Evolutionary conservation across 306 rosid genomes (phyloP).

Genomic region (Rubus idaeus): DNA sequence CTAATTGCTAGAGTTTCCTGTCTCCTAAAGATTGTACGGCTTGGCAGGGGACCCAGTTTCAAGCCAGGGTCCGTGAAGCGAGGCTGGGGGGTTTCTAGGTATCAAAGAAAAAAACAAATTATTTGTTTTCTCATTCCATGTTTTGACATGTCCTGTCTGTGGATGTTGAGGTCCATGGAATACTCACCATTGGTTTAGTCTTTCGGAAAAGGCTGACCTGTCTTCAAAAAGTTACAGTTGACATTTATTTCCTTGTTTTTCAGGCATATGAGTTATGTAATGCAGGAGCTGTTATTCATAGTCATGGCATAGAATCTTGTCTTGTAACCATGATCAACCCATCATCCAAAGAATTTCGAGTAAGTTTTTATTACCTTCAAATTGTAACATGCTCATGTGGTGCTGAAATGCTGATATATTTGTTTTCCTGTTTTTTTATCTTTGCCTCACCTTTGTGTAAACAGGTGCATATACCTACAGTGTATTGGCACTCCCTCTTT

Average conservation of each 20-base stretch:
- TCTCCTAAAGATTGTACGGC: background rate
- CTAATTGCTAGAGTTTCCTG: background rate
- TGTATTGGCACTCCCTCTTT: background rate
- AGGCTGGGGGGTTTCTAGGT: background rate
- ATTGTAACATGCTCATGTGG: background rate
- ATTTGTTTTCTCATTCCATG: constrained; percentile 3
- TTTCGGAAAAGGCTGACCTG: constrained; percentile 17
- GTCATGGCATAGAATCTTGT: constrained; percentile 94
- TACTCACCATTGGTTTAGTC: constrained; percentile 10
- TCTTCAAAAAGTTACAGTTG: constrained; percentile 13
- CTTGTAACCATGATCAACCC: constrained; percentile 88
- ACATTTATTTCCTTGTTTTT: constrained; percentile 25
- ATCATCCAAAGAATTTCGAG: constrained; percentile 84
- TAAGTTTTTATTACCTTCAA: constrained; percentile 41
- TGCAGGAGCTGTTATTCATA: constrained; percentile 88
- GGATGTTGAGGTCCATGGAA: constrained; percentile 3
- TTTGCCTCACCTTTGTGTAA: background rate
- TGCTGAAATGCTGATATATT: background rate
- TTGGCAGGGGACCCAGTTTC: background rate
- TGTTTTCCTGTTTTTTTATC: background rate
- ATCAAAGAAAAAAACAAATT: background rate
- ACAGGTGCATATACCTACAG: background rate
- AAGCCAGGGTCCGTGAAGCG: no score
- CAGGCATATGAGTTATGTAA: constrained; percentile 83
- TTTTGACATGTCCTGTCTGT: background rate